phyloP scores from a whole-genome alignment of 139 green algal genomes.

The Asterochloris erici region DNA sequence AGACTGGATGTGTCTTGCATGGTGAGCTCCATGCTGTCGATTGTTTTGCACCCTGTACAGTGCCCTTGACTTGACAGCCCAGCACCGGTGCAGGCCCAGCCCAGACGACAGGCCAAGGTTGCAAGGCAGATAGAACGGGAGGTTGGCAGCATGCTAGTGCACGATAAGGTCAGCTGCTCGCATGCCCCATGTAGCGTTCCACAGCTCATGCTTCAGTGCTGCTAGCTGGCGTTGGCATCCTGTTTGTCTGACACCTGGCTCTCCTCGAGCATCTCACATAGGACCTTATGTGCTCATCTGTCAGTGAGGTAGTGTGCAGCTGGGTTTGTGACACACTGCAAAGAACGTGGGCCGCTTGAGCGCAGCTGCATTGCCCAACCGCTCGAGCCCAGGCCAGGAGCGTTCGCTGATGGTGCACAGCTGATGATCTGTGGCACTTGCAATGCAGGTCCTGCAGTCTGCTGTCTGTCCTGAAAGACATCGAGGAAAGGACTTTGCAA shows the following conservation, averaged over 20 bases:
- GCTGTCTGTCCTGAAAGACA: constrained; percentile 76
- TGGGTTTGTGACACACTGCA: background rate
- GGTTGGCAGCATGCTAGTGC: constrained; percentile 65
- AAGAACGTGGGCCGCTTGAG: background rate
- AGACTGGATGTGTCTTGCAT: background rate
- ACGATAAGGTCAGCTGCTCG: constrained; percentile 29
- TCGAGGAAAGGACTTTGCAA: constrained; percentile 45
- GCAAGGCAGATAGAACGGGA: constrained; percentile 87
- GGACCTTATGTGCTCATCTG: too few species aligned
- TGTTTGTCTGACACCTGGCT: too few species aligned
- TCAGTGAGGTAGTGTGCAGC: background rate
- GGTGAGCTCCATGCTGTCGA: background rate
- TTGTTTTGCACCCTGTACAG: background rate
- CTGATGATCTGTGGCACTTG: background rate
- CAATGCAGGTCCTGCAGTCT: constrained; percentile 59
- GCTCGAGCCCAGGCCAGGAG: too few species aligned
- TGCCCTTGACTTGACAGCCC: background rate
- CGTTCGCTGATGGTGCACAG: too few species aligned
- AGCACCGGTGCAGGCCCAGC: constrained; percentile 60
- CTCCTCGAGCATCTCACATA: too few species aligned
- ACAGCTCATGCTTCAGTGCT: background rate
- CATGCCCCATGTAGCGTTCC: background rate
- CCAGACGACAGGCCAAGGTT: constrained; percentile 80
- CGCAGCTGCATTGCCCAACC: too few species aligned
- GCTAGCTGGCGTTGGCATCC: background rate